phyloP scores from a whole-genome alignment of 1,284 basidiomycete species.

The Rhodotorula sp. region DNA sequence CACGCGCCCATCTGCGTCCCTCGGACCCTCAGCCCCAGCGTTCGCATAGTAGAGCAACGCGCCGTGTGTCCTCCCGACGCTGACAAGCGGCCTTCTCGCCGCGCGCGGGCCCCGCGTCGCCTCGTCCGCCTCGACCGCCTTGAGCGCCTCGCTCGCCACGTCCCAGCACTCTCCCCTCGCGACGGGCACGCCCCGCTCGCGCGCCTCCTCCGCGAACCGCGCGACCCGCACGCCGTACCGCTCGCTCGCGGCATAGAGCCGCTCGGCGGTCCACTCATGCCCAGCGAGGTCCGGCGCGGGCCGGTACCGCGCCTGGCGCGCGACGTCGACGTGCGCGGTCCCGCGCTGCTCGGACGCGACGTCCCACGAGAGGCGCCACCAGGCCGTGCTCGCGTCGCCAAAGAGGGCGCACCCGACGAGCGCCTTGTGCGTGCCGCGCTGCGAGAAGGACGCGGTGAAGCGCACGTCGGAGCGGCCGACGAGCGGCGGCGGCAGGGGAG shows the following conservation, averaged over 20 bases:
- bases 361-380: constrained; percentile 29
- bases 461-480: constrained; percentile 36
- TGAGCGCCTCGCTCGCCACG: constrained; percentile 59
- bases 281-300: not conserved
- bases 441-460: constrained; percentile 31
- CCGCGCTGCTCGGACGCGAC: not conserved
- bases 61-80: constrained; percentile 60
- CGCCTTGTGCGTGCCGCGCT: constrained; percentile 19
- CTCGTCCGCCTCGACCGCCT: constrained; percentile 45
- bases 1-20: not conserved
- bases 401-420: constrained; percentile 36
- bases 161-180: constrained; percentile 62
- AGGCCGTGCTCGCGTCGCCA: constrained; percentile 32
- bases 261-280: constrained; percentile 14
- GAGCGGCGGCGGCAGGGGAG: constrained; percentile 34
- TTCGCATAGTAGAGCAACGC: constrained; percentile 59
- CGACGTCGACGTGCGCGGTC: not conserved
- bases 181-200: constrained; percentile 55
- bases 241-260: constrained; percentile 55
- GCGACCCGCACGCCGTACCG: constrained; percentile 60
- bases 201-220: constrained; percentile 57
- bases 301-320: constrained; percentile 25
- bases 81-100: constrained; percentile 55
- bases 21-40: constrained; percentile 41
- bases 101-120: not conserved